Evolutionary conservation across 805 yeast genomes (phyloP), one percentile per base, ranked within the genome.

Genomic region (Kluyveromyces dobzhanskii): DNA sequence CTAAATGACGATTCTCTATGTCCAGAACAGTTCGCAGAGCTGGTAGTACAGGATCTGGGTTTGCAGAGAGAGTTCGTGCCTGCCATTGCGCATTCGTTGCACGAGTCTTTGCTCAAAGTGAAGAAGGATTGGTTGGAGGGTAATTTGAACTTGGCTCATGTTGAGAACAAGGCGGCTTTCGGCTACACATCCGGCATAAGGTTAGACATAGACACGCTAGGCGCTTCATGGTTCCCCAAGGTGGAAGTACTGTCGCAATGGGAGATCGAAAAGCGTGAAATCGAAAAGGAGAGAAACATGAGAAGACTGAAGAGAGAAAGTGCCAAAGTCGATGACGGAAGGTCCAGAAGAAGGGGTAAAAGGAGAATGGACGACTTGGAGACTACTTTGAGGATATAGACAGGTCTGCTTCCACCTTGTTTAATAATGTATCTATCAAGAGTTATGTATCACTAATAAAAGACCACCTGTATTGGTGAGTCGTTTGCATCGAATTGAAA

Each of bases 211-310:
- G 92, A 82, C 53, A 77, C 76, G 37, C 71, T 85, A 18, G 95
- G 94, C 24, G 83, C 78, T 27, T 69, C 65, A 11, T 92, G 96
- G 94, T 79, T 80, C 39, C 98, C 98, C 19, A 71, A 77, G 31
- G 81, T 90, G 5, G 97, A 90, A 60, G 75, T 77, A 11, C 70
- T 92, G 43, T 78, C 92, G 1, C 88, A 85, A 39, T 86, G 88
- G 75, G 98, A 92, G 61, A 85, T 92, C 41, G 97, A 90, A 56
- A 81, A 82, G 63, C 74, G 97, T 48, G 97, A 92, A 57, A 86
- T 87, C 49, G 98, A 92, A 62, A 78, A 94, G 54, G 96, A 88
- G 51, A 74, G 97, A 60, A 87, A 84, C 56, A 71, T 86, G 44
- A 76, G 98, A 61, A 77, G 98, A 56, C 70, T 88, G 56, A 90